Evolutionary conservation across 768 basidiomycete genomes (phyloP), one percentile per base, ranked within the genome.

Genomic region (Trichaptum fuscoviolaceum): DNA sequence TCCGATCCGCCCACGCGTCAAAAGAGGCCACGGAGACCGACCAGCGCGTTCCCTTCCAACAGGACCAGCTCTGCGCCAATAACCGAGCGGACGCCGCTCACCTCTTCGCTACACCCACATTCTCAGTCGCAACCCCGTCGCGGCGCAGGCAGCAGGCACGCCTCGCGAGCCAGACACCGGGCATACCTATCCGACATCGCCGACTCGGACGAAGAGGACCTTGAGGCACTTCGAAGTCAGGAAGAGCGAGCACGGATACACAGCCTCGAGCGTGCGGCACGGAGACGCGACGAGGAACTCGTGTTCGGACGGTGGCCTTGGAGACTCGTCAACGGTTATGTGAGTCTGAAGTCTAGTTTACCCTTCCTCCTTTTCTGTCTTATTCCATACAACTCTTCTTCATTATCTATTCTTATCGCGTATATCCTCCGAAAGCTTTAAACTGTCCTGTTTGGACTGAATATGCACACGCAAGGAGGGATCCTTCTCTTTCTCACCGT

Each of bases 271-370:
- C 77, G 75, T 25, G 79, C 77, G 34, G 77, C 73, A 36, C 70
- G 81, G 64, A 77, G 81, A 70, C 77, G 77, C 67, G 84, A 86
- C 68, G 78, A 87, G 67, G 85, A 89, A 24, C 72, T 79, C 5
- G 75, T 78, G 0, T 92, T 89, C 76, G 89, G 90, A 2, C 75
- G 76, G 65, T 90, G 90, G 90, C 90, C 91, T 0, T 75, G 76
- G 70, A 83, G 91, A 71, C 72, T 90, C 67, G 70, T 90, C n/a
- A 92, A 92, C 76, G 78, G 79, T 69, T 86, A 86, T 75, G 91
- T 92, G 75, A 69, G 88, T 81, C 7, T 30, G 30, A 30, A 30
- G 8, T 30, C 8, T 35, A 61, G 35, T 18, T 36, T 65, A 24
- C 23, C 42, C 30, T 12, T 15, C 57, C 30, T 20, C 60, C 36